Evolutionary conservation across 768 basidiomycete genomes (phyloP), one percentile per base, ranked within the genome.

Genomic region (Melanogaster broomeanus): DNA sequence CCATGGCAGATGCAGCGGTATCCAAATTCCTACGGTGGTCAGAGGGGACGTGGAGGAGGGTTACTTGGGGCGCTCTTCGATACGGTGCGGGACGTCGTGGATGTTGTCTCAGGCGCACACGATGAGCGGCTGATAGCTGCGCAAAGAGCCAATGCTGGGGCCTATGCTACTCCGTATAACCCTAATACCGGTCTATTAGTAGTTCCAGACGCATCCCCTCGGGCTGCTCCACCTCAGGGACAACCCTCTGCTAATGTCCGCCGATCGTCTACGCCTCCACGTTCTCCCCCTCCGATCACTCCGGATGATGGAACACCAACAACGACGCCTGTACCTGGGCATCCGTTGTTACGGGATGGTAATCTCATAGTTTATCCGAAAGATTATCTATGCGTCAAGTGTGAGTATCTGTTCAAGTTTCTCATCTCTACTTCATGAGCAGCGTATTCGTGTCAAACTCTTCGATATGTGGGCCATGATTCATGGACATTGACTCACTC

Each of bases 281-380:
- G 7, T 6, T 45, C 61, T 18, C 42, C 60, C 1, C 43, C 52
- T 0, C 30, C 58, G 21, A 34, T 38, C 25, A 41, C 58, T 15
- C 68, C 71, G 1, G 76, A 82, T 48, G 85, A 87, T 56, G 79
- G 80, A 0, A 73, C 75, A 2, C 90, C 90, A 0, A 93, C 89
- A 1, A 74, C 65, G 6, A 72, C 63, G 3, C 88, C 90, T 4
- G 72, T 74, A 0, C 77, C 83, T 0, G 91, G 91, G 0, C 87
- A 83, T 58, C 85, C 88, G 0, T 71, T 92, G 4, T 67, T 93
- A 48, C 72, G 72, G 21, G 69, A 80, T 31, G 86, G 85, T 3
- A 77, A 77, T 43, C 64, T 88, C 8, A 71, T 93, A 7, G 82
- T 91, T 0, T 92, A 90, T 60, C 89, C 90, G 0, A 68, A 64